These are phyloP conservation scores for Sideroxylon spinosum DNA, from an alignment of 179 eudicot species.

Conservation along the genomic window DNA sequence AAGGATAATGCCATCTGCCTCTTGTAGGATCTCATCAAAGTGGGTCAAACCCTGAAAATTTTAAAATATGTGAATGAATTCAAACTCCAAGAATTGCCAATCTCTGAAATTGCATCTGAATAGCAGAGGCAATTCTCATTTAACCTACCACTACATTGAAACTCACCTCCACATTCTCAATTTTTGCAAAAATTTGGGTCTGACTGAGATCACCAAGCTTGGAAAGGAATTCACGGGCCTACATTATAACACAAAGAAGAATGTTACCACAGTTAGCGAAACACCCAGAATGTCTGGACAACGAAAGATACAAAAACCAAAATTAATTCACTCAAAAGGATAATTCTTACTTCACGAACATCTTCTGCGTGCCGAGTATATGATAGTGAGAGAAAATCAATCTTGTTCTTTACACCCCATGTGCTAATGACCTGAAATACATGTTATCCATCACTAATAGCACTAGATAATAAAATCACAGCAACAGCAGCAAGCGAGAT, in stretches of 20 bases:
- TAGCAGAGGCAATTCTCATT: background rate
- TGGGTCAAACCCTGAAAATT: conserved; percentile 67
- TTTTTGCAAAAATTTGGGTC: conserved; percentile 89
- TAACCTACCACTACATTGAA: background rate
- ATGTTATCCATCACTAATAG: conserved; percentile 1
- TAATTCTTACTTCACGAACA: conserved; percentile 68
- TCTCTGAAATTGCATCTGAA: background rate
- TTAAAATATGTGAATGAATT: background rate
- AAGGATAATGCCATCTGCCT: conserved; percentile 90
- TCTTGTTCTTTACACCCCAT: conserved; percentile 81
- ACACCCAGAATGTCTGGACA: too few species aligned
- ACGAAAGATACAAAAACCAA: background rate
- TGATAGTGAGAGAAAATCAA: conserved; percentile 74
- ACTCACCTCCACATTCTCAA: conserved; percentile 83
- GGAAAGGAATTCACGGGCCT: conserved; percentile 64
- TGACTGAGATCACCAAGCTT: conserved; percentile 74
- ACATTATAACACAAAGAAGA: conserved; percentile 15
- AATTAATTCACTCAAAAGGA: background rate
- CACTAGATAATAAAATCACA: conserved; percentile 1
- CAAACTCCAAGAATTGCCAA: background rate
- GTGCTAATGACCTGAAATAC: conserved; percentile 65
- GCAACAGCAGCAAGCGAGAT: background rate
- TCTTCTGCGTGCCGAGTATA: conserved; percentile 90
- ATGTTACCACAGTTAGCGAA: too few species aligned
- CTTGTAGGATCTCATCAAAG: conserved; percentile 89